These are phyloP conservation scores for Debaryomycetaceae sp. DNA, from an alignment of 1,139 yeast species.

Conservation along the genomic window DNA sequence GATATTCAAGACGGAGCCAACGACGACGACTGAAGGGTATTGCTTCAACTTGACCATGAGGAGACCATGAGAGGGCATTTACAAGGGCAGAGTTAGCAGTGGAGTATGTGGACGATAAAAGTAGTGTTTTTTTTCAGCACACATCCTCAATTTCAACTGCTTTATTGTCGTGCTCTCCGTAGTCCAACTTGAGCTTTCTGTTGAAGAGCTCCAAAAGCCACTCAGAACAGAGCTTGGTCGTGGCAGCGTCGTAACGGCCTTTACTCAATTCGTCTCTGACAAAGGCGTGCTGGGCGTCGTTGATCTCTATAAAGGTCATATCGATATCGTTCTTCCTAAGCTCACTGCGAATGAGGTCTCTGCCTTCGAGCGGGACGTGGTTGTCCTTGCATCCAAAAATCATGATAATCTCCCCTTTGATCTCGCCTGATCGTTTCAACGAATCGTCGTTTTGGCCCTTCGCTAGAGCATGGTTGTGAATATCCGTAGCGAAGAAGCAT, in stretches of 20 bases:
- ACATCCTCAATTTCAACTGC: constrained; percentile 54
- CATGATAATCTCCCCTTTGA: constrained; percentile 58
- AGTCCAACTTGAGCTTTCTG: constrained; percentile 62
- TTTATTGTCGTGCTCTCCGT: constrained; percentile 59
- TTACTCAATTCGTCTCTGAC: constrained; percentile 75
- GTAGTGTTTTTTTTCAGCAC: constrained; percentile 32
- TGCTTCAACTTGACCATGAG: background rate
- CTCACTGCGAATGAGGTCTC: constrained; percentile 66
- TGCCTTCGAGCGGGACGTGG: constrained; percentile 76
- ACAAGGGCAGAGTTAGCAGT: background rate
- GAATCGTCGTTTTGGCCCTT: constrained; percentile 63
- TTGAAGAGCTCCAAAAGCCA: constrained; percentile 70
- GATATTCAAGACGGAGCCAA: too few species aligned
- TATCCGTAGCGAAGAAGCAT: constrained; percentile 80
- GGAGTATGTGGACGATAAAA: background rate
- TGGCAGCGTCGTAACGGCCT: constrained; percentile 76
- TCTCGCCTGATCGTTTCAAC: constrained; percentile 51
- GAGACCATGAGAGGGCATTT: background rate
- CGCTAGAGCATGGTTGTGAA: constrained; percentile 65
- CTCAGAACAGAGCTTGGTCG: constrained; percentile 63
- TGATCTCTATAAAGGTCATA: constrained; percentile 69
- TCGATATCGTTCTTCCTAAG: constrained; percentile 58
- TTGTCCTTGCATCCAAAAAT: constrained; percentile 78
- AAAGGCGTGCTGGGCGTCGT: constrained; percentile 79
- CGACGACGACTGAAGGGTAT: background rate